Percentiles rank a stretch among this genome's conserved stretches.
These are phyloP conservation scores for Bocquillonia castaneifolia DNA, from an alignment of 441 rosid genomes.

Conservation along the genomic window DNA sequence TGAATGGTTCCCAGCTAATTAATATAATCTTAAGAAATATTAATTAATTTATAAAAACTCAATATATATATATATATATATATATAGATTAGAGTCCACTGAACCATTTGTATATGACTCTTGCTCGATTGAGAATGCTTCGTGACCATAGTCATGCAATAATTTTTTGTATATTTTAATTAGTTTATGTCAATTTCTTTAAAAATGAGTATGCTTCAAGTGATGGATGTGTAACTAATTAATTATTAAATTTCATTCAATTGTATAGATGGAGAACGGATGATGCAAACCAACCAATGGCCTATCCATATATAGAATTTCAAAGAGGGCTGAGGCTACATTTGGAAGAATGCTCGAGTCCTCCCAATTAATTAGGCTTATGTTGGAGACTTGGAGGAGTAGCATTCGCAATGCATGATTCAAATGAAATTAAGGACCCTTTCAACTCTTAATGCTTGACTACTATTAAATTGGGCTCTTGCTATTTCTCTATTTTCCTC, in stretches of 20 bases:
- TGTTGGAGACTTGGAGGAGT: background rate
- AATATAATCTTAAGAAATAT: too few species aligned
- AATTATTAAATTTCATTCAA: background rate
- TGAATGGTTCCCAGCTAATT: too few species aligned
- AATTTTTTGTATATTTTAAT: too few species aligned
- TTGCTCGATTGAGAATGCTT: too few species aligned
- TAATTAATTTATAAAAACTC: too few species aligned
- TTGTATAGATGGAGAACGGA: conserved; percentile 43
- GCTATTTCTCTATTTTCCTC: background rate
- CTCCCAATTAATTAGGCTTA: background rate
- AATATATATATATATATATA: too few species aligned
- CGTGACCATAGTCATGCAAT: too few species aligned
- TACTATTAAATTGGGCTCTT: background rate
- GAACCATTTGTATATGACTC: too few species aligned
- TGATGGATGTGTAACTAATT: background rate
- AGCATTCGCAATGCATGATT: too few species aligned
- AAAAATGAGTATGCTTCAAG: background rate
- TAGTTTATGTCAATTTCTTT: too few species aligned
- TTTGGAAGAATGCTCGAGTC: conserved; percentile 25
- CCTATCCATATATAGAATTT: conserved; percentile 55
- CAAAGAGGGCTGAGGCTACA: conserved; percentile 35
- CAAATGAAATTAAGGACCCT: background rate
- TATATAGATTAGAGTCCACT: too few species aligned
- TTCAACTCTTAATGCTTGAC: background rate
- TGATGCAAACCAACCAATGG: conserved; percentile 40